Base-by-base conservation (phyloP, 441 rosid species). In the Populus trichocarpa region DNA sequence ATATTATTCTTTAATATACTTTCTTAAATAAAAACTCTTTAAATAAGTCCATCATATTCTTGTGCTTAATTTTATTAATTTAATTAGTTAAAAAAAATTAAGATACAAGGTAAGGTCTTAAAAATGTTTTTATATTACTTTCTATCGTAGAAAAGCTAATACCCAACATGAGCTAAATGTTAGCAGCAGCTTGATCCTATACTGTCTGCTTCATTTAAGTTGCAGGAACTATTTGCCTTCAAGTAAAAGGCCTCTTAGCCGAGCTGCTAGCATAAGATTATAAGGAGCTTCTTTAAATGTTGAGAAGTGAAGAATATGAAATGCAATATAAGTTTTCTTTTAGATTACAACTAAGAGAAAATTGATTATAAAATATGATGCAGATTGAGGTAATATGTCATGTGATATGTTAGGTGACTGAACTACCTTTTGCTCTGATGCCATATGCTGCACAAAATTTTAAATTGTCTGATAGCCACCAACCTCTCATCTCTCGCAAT, bases 371-470 rank as follows among this genome's bases (percentile, higher is more conserved):
- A 66, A 68, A 25, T 63, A 26, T 14, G 30, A 3, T 25, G 74
- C 33, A 20, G 71, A 71, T 76, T 57, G 38, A 69, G 69, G 63
- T 68, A 50, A 46, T 42, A 42, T 42, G 64, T 75, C 65, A 67
- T 67, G 23, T 75, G 32, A n/a, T 66, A 63, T 20, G 65, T 75
- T 67, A 65, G 78, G 38, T 70, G 66, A 68, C 73, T 22, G 23
- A 53, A 76, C 73, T 12, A 42, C 64, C 71, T 42, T 25, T 16
- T 32, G 77, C 71, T 75, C 22, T 18, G 63, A 35, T 73, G 9
- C 32, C 61, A 61, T 22, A 73, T 53, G 11, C 10, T 50, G 32
- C 35, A 53, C n/a, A 53, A 20, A 5, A 35, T 32, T 26, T 63
- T 14, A 59, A 69, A 22, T 32, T 16, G 67, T 7, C 13, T 57